A percentile compares a stretch with the other conserved stretches of the same genome.
Evolutionary conservation across 2,329 filamentous ascomycete species (phyloP).

Genomic region (Talaromyces sp.): DNA sequence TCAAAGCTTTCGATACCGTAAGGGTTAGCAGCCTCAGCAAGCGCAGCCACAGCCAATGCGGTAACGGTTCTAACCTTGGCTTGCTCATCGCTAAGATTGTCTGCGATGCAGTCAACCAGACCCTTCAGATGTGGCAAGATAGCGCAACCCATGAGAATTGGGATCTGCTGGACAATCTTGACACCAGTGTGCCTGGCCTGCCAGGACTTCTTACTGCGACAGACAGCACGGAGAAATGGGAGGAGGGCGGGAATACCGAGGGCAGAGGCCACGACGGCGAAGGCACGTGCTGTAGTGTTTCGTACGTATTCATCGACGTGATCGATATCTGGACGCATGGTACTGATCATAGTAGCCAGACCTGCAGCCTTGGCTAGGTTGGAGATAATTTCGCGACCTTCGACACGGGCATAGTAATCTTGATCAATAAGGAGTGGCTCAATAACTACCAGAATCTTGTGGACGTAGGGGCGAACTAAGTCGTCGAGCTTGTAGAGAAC

Average conservation of each 20-base stretch:
- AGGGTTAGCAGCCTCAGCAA: conserved; percentile 94
- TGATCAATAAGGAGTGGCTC: conserved; percentile 99
- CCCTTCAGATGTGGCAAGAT: conserved; percentile 94
- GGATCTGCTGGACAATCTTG: conserved; percentile 98
- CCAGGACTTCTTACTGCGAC: conserved; percentile 98
- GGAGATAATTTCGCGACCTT: conserved; percentile 97
- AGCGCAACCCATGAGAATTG: conserved; percentile 97
- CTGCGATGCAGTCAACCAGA: conserved; percentile 92
- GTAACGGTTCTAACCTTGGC: conserved; percentile 97
- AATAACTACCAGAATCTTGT: conserved; percentile 98
- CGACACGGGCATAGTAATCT: conserved; percentile 97
- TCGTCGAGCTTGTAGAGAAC: conserved; percentile 98
- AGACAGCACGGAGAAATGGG: conserved; percentile 93
- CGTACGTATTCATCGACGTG: conserved; percentile 98
- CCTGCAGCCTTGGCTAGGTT: conserved; percentile 96
- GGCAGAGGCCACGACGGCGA: conserved; percentile 94
- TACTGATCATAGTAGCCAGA: conserved; percentile 98
- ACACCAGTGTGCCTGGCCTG: conserved; percentile 96
- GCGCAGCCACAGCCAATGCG: conserved; percentile 87
- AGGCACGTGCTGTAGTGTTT: conserved; percentile 95
- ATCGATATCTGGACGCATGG: conserved; percentile 98
- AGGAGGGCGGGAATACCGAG: conserved; percentile 93
- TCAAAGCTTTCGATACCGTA: conserved; percentile 99
- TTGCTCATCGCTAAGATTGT: conserved; percentile 95
- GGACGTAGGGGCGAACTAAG: conserved; percentile 90